Evolutionary conservation across 1,284 basidiomycete genomes (phyloP).

Genomic region (Mycocalia duriaeana): DNA sequence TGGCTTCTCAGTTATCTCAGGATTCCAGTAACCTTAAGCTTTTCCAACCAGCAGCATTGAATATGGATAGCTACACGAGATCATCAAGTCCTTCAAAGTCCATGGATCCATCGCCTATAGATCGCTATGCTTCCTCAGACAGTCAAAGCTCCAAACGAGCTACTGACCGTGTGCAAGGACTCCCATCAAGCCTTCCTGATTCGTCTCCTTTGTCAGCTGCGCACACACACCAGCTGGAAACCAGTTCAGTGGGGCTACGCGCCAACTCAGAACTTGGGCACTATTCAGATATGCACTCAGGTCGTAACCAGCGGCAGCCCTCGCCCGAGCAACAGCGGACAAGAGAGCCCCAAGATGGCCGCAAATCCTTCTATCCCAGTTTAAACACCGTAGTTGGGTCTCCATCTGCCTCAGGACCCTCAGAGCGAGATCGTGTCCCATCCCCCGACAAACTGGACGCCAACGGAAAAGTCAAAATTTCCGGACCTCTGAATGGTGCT

Average conservation of each 20-base stretch:
- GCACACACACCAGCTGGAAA: constrained; percentile 25
- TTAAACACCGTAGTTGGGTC: constrained; percentile 45
- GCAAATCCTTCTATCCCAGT: constrained; percentile 53
- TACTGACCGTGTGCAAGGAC: constrained; percentile 36
- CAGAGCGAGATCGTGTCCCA: constrained; percentile 43
- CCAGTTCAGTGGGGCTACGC: constrained; percentile 41
- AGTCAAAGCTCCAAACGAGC: constrained; percentile 33
- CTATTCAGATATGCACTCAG: constrained; percentile 54
- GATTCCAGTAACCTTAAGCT: constrained; percentile 60
- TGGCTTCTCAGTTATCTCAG: constrained; percentile 52
- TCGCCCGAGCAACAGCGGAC: constrained; percentile 54
- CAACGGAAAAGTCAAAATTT: constrained; percentile 75
- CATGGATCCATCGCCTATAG: constrained; percentile 40
- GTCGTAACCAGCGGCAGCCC: constrained; percentile 34
- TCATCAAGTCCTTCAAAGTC: constrained; percentile 53
- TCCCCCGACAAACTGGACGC: constrained; percentile 53
- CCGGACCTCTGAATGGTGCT: constrained; percentile 81
- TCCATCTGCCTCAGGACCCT: constrained; percentile 32
- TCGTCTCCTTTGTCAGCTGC: constrained; percentile 56
- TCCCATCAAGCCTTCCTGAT: constrained; percentile 44
- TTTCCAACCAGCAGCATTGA: constrained; percentile 39
- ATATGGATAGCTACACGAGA: constrained; percentile 34
- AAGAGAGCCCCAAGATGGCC: constrained; percentile 42
- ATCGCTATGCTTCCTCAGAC: constrained; percentile 29
- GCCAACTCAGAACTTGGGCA: constrained; percentile 77